Evolutionary conservation across 495 filamentous ascomycete species (phyloP).

Genomic region (Podospora appendiculata): DNA sequence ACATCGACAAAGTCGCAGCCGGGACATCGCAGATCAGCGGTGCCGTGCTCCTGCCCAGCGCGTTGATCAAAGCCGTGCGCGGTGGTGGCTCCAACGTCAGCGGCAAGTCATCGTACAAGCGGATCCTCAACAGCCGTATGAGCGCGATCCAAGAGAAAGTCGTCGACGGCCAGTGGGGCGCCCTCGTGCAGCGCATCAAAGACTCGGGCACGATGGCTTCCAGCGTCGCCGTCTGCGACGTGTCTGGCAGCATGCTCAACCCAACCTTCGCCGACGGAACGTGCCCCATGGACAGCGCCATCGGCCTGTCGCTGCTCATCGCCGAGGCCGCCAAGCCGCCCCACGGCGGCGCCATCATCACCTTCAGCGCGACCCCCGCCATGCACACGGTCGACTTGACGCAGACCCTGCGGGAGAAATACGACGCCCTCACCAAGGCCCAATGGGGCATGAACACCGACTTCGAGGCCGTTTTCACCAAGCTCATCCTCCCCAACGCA

Average conservation of each 20-base stretch:
- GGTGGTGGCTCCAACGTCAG: no score
- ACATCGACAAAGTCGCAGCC: conserved; percentile 29
- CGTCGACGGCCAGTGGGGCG: conserved; percentile 39
- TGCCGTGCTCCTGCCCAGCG: conserved; percentile 34
- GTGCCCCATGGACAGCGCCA: conserved; percentile 34
- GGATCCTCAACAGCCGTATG: conserved; percentile 5
- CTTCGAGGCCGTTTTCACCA: conserved; percentile 36
- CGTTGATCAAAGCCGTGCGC: conserved; percentile 18
- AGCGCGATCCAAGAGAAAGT: conserved; percentile 12
- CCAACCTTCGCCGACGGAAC: conserved; percentile 32
- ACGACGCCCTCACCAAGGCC: conserved; percentile 9
- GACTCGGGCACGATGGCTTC: conserved; percentile 34
- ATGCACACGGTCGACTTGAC: conserved; percentile 24
- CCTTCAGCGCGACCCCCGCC: conserved; percentile 27
- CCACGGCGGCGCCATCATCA: conserved; percentile 38
- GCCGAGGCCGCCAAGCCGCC: conserved; percentile 35
- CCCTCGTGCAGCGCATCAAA: conserved; percentile 38
- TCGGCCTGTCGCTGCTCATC: conserved; percentile 39
- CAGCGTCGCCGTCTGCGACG: conserved; percentile 40
- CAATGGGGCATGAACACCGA: conserved; percentile 33
- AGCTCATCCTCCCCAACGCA: conserved; percentile 38
- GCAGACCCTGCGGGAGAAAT: conserved; percentile 23
- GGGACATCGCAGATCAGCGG: conserved; percentile 32
- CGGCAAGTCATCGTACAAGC: neutral
- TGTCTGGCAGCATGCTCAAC: conserved; percentile 31